phyloP scores from a whole-genome alignment of 768 basidiomycete species.

The Amyloporia xantha region DNA sequence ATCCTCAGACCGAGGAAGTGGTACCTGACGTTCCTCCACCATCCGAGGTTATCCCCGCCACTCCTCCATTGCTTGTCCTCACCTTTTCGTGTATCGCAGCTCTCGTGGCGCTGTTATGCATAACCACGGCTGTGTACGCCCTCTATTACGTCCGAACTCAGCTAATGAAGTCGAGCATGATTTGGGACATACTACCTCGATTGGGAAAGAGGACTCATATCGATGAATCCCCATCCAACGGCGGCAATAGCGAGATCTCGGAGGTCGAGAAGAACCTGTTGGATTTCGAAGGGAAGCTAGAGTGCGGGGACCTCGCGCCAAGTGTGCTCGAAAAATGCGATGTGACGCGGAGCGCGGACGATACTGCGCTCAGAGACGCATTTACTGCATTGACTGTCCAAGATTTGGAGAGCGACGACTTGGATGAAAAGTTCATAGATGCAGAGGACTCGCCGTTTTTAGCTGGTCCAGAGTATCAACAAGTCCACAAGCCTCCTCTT shows the following conservation, averaged over 20 bases:
- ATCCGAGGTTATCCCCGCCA: not conserved
- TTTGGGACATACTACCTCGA: constrained; percentile 17
- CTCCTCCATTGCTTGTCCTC: constrained; percentile 12
- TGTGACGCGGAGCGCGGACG: not conserved
- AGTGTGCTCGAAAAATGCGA: not conserved
- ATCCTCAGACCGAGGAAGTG: too few relatives aligned
- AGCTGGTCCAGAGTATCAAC: constrained; percentile 7
- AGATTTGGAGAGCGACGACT: not conserved
- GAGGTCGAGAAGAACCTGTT: not conserved
- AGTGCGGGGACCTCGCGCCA: not conserved
- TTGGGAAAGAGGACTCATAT: constrained; percentile 14
- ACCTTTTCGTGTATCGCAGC: constrained; percentile 16
- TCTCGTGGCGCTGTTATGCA: constrained; percentile 17
- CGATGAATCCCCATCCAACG: not conserved
- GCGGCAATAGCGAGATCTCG: not conserved
- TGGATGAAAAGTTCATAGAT: constrained; percentile 1
- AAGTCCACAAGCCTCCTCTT: constrained; percentile 7
- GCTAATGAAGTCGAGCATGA: constrained; percentile 2
- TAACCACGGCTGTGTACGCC: constrained; percentile 19
- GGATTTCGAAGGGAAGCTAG: not conserved
- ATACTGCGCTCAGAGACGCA: not conserved
- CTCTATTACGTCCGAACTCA: constrained; percentile 6
- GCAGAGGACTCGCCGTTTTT: constrained; percentile 12
- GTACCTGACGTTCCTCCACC: not conserved
- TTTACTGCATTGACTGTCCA: not conserved